phyloP scores from a whole-genome alignment of 2,329 filamentous ascomycete genomes.

The Botrytis elliptica region DNA sequence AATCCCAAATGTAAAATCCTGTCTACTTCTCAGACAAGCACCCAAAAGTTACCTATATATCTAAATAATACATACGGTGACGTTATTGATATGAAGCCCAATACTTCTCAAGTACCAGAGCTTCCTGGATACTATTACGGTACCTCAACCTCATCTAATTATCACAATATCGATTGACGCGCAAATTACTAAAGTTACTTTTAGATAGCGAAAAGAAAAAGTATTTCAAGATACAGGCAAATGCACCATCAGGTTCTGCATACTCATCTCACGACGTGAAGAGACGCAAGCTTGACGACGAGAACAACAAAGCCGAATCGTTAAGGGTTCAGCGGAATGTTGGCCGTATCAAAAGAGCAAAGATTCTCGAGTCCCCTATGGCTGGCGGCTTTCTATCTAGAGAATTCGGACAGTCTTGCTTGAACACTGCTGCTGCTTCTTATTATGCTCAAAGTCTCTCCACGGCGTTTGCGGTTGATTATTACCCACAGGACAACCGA shows the following conservation, averaged over 20 bases:
- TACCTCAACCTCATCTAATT: slow-evolving; percentile 32
- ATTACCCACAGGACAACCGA: background rate
- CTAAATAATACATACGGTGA: background rate
- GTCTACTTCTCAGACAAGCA: background rate
- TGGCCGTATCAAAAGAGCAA: slow-evolving; percentile 30
- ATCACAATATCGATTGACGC: background rate
- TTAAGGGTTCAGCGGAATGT: slow-evolving; percentile 22
- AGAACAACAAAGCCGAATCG: slow-evolving; percentile 24
- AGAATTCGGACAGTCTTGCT: slow-evolving; percentile 25
- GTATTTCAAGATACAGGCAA: slow-evolving; percentile 65
- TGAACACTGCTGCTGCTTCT: slow-evolving; percentile 16
- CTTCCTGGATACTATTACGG: slow-evolving; percentile 59
- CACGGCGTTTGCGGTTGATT: background rate
- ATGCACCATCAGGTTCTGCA: slow-evolving; percentile 47
- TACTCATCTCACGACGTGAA: slow-evolving; percentile 62
- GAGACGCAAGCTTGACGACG: slow-evolving; percentile 50
- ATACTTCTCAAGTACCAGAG: slow-evolving; percentile 24
- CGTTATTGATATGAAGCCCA: background rate
- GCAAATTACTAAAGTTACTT: background rate
- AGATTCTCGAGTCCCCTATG: slow-evolving; percentile 26
- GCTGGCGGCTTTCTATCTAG: slow-evolving; percentile 29
- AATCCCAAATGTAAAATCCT: background rate
- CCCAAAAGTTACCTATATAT: background rate
- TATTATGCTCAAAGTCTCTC: slow-evolving; percentile 11
- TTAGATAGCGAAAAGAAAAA: slow-evolving; percentile 58